Evolutionary conservation across 768 basidiomycete genomes (phyloP), one percentile per base, ranked within the genome.

Genomic region (Candolleomyces eurysporus): DNA sequence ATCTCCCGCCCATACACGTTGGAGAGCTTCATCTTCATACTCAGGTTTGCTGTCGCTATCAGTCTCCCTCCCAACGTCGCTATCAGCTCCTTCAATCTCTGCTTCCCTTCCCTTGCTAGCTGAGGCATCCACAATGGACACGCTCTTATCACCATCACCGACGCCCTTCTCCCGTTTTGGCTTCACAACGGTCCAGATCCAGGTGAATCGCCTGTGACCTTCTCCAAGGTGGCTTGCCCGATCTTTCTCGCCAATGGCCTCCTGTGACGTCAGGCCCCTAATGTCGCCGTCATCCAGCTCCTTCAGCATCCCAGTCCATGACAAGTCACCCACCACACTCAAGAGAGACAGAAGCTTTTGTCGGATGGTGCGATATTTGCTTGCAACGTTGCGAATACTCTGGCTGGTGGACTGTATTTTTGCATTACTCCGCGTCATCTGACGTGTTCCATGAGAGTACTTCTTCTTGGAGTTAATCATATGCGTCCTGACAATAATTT

Each of bases 391-490:
- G 5, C 63, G 26, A 32, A 75, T 63, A 49, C 63, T 64, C 4
- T 45, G 36, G 21, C 66, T 51, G 14, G 69, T 45, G 31, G 22
- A 36, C 2, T 57, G 45, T 36, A 75, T 61, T n/a, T 69, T 48
- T 0, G 60, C 59, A 13, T 65, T 61, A 30, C 67, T 69, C 6
- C 66, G 67, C 6, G 69, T 74, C 26, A 69, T 63, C 59, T 61
- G 62, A 2, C 60, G 57, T 42, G 75, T 71, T 0, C 75, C 73
- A n/a, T 67, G 64, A 13, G 63, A 63, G 52, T 63, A 65, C 22
- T 58, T 51, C 13, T 71, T 57, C 58, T 79, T 77, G 17, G 69
- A 71, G 32, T 71, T 68, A 46, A 61, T 71, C 50, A 78, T 64
- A 30, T 72, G 69, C 0, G 72, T 64, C 1, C 65, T 59, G 13